Base-by-base conservation (phyloP, 306 rosid genomes). In the Dryas alaskensis region DNA sequence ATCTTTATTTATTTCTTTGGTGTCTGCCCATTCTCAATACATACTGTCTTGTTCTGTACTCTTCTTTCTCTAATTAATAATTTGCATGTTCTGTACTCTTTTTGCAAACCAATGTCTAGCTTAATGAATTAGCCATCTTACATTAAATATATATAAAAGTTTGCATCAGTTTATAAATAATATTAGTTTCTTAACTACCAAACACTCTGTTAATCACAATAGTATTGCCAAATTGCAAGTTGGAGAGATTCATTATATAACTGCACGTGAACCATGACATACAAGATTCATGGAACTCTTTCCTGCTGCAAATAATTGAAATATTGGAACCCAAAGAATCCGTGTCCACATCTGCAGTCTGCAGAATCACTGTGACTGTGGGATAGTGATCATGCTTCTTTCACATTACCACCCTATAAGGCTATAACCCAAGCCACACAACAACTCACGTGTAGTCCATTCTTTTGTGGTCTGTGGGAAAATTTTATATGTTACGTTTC, bases 31-130 rank as follows among this genome's bases (percentile, higher is more conserved):
- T 14, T 67, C 61, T n/a, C 47, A 39, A 16, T 19, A 10, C 37
- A 31, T 31, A 31, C 37, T 31, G 37, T 31, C 60, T 52, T 69
- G 64, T 62, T 46, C 19, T 67, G 72, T 39, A 39, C 31, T 45
- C 42, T 19, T 37, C 63, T 25, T 73, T 31, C n/a, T 19, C 31
- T 3, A 22, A 50, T 54, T 63, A 45, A 63, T 19, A n/a, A 10
- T 27, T 55, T 75, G 22, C 22, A 22, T 22, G 48, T 58, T 65
- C 39, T 69, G 51, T 43, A 7, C 52, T 52, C 16, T 42, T 55
- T 70, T 54, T 43, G 47, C 55, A 13, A 70, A 70, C 51, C 54
- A 54, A 5, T 70, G 47, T 53, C 42, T 3, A 54, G 74, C 74
- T 53, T 70, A n/a, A 10, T 70, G 17, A 52, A 42, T 42, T 70